Base-by-base conservation (phyloP, 139 green algal genomes). In the Chlamydomonas applanata region DNA sequence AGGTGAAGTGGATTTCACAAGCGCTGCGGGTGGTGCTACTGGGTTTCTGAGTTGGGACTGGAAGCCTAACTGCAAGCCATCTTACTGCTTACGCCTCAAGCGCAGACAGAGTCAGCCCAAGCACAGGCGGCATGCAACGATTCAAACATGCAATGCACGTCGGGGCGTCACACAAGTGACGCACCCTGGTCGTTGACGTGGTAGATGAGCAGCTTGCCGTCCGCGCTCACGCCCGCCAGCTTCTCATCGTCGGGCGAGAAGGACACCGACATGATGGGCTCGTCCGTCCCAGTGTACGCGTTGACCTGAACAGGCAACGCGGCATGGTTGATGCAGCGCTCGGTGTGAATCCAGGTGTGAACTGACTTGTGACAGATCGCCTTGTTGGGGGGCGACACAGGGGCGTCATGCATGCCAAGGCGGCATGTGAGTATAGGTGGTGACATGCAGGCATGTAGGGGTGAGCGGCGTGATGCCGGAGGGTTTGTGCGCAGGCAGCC, bases 211-310 rank as follows among this genome's bases (percentile, higher is more conserved):
- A 86, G 67, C 62, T 83, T 86, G 45, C 81, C 81, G 40, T 86
- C 76, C 0, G 76, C 54, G 22, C 40, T 70, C 16, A 71, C 49
- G 14, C 74, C 79, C 1, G 73, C 73, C 27, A 83, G 34, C 45
- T 61, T 60, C 76, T 86, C 81, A 32, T 86, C 81, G 53, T 86
- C 81, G 27, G 81, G 81, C 2, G 72, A 79, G 73, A 86, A 86
- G 25, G 62, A 32, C 17, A 86, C 69, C 14, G 27, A 71, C 68
- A 76, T 80, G 64, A 86, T 80, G 24, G 81, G 81, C 76, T 83
- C 81, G 20, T 81, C 69, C 24, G 69, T 63, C 1, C 72, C 81
- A 4, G 76, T 34, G 59, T 78, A 86, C 25, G 24, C 61, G 66
- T 82, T 86, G 35, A 71, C 56, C 74, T 83, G n/a, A n/a, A n/a